Percentiles rank a stretch among this genome's conserved stretches.
These are phyloP conservation scores for Cryptomeria japonica DNA, from an alignment of 75 land plant species.

Conservation along the genomic window DNA sequence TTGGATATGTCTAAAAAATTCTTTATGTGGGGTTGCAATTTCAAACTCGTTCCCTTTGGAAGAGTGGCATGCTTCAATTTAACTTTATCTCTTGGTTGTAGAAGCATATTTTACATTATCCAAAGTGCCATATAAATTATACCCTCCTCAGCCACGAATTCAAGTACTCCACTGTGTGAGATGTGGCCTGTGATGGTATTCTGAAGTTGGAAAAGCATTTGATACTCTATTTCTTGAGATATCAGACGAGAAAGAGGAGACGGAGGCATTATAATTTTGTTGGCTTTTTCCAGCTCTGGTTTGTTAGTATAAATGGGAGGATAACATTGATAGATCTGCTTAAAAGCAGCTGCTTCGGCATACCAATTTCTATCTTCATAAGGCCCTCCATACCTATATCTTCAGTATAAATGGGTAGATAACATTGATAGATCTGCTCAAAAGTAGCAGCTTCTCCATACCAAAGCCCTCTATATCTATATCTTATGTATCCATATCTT, in stretches of 20 bases:
- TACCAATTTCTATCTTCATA: neutral
- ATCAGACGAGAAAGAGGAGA: neutral
- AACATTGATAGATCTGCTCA: neutral
- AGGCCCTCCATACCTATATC: neutral
- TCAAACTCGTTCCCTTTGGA: constrained; percentile 30
- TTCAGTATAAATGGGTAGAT: too few relatives aligned
- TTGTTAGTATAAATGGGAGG: neutral
- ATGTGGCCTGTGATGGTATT: neutral
- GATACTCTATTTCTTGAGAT: neutral
- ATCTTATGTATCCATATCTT: too few relatives aligned
- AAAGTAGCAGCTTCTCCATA: neutral
- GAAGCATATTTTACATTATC: too few relatives aligned
- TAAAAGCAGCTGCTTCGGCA: neutral
- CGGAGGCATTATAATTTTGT: constrained; percentile 15
- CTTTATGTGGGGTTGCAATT: constrained; percentile 28
- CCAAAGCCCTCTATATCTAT: too few relatives aligned
- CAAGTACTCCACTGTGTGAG: neutral
- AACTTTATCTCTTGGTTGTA: constrained; percentile 19
- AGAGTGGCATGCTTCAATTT: constrained; percentile 20
- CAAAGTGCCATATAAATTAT: neutral
- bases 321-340: neutral
- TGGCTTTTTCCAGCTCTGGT: neutral
- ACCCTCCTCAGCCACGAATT: neutral
- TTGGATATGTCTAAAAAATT: constrained; percentile 30
- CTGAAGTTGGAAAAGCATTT: neutral